phyloP scores from a whole-genome alignment of 2,329 filamentous ascomycete species.

The Meredithiella fracta region DNA sequence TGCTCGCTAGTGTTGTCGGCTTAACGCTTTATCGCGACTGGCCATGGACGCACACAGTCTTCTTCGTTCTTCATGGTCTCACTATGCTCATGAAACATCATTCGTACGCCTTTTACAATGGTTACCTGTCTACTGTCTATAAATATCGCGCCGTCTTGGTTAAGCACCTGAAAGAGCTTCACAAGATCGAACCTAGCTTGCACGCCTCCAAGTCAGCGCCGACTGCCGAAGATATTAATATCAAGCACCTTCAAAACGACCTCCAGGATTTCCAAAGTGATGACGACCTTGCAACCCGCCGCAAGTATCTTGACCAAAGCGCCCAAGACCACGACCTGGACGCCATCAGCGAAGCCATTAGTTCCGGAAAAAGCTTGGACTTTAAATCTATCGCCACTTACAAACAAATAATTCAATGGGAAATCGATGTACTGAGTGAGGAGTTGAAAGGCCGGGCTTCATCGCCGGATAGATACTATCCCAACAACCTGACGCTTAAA shows the following conservation, averaged over 20 bases:
- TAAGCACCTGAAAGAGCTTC: conserved; percentile 38
- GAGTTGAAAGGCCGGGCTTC: conserved; percentile 50
- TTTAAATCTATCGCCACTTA: conserved; percentile 47
- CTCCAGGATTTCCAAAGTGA: conserved; percentile 10
- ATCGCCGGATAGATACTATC: conserved; percentile 37
- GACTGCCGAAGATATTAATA: conserved; percentile 16
- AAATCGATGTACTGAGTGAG: conserved; percentile 46
- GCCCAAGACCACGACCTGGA: conserved; percentile 46
- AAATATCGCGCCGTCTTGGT: conserved; percentile 31
- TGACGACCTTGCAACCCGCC: conserved; percentile 6
- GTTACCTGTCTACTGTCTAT: conserved; percentile 47
- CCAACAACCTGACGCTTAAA: conserved; percentile 46
- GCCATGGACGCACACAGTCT: conserved; percentile 72
- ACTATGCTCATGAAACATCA: conserved; percentile 76
- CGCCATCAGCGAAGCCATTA: conserved; percentile 11
- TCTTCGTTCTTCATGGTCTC: conserved; percentile 57
- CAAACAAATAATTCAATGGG: conserved; percentile 46
- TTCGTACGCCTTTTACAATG: conserved; percentile 65
- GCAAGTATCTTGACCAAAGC: conserved; percentile 38
- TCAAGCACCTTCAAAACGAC: conserved; percentile 15
- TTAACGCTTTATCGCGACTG: conserved; percentile 56
- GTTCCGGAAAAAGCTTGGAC: conserved; percentile 40
- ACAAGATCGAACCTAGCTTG: conserved; percentile 18
- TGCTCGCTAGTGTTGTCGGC: conserved; percentile 43
- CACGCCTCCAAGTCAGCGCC: conserved; percentile 10